Evolutionary conservation across 2,329 filamentous ascomycete genomes (phyloP), one percentile per base, ranked within the genome.

Genomic region (Ophiostoma sp.): DNA sequence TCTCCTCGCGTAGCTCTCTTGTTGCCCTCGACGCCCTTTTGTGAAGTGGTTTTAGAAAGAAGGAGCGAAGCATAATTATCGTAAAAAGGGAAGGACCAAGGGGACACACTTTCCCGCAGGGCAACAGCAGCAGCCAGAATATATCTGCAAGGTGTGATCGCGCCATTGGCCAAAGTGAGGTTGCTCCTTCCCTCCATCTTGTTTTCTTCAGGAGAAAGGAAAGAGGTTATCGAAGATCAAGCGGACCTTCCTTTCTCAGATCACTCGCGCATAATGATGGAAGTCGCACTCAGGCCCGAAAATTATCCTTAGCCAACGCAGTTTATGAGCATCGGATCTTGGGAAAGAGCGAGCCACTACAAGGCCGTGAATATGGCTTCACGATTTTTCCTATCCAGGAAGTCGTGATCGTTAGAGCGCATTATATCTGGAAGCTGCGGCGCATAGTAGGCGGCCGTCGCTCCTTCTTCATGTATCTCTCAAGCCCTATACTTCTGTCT

Each of bases 141-240:
- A 19, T 8, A 2, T 7, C 1, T 11, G 25, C 25, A 28, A 31
- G 12, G 25, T 8, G 17, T 25, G 5, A 28, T 28, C 15, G 5
- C 19, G 19, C 33, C 19, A 39, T 39, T 63, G 59, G 59, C 31
- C 31, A 63, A 22, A 33, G 28, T 9, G 33, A 63, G 19, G 31
- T 63, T 64, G 12, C 61, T 45, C 61, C 61, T 64, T 45, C 61
- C 61, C 61, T 42, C 61, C 61, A 42, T 42, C 36, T 45, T 45
- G 7, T 8, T 64, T 42, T 42, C 19, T 42, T 39, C 8, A 64
- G 15, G 22, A 36, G 22, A 19, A 19, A 7, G 57, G 57, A 63
- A 63, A 22, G 59, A 63, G 31, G 11, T 33, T n/a, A 33, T 7
- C 17, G 28, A 11, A 5, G 50, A 22, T 25, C 3, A 17, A 59